phyloP scores from a whole-genome alignment of 31 red algal species.

The Porphyra umbilicalis region DNA sequence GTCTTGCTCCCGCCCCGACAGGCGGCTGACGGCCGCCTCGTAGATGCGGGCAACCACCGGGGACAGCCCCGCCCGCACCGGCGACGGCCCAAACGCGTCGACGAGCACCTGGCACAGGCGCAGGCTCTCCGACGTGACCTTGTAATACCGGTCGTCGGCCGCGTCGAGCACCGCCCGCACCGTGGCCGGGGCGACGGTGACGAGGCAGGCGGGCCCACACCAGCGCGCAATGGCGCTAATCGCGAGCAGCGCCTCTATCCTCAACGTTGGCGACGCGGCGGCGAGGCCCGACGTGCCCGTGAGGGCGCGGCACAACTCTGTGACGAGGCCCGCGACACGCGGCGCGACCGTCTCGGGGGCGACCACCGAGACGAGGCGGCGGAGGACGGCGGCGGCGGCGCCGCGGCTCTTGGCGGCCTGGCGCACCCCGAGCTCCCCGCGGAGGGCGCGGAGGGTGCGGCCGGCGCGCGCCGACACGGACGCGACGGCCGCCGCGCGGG shows the following conservation, averaged over 20 bases:
- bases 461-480: slow-evolving; percentile 21
- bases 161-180: slow-evolving; percentile 33
- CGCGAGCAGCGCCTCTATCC: slow-evolving; percentile 59
- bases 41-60: slow-evolving; percentile 26
- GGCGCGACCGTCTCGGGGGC: slow-evolving; percentile 33
- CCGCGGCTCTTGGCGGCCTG: slow-evolving; percentile 40
- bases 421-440: slow-evolving; percentile 39
- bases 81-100: slow-evolving; percentile 29
- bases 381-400: slow-evolving; percentile 30
- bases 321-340: slow-evolving; percentile 20
- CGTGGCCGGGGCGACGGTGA: slow-evolving; percentile 21
- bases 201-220: slow-evolving; percentile 32
- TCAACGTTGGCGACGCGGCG: slow-evolving; percentile 19
- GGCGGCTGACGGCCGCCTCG: slow-evolving; percentile 46
- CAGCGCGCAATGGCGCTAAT: slow-evolving; percentile 29
- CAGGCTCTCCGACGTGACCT: slow-evolving; percentile 76
- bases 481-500: slow-evolving; percentile 10
- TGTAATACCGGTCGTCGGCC: slow-evolving; percentile 78
- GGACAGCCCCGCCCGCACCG: slow-evolving; percentile 17
- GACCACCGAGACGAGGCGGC: slow-evolving; percentile 27
- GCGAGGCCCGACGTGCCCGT: slow-evolving; percentile 11
- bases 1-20: slow-evolving; percentile 77
- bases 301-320: slow-evolving; percentile 42
- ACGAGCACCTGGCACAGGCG: slow-evolving; percentile 36
- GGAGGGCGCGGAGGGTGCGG: slow-evolving; percentile 45